Evolutionary conservation across 2,329 filamentous ascomycete species (phyloP).

Genomic region (Pestalotiopsis sp.): DNA sequence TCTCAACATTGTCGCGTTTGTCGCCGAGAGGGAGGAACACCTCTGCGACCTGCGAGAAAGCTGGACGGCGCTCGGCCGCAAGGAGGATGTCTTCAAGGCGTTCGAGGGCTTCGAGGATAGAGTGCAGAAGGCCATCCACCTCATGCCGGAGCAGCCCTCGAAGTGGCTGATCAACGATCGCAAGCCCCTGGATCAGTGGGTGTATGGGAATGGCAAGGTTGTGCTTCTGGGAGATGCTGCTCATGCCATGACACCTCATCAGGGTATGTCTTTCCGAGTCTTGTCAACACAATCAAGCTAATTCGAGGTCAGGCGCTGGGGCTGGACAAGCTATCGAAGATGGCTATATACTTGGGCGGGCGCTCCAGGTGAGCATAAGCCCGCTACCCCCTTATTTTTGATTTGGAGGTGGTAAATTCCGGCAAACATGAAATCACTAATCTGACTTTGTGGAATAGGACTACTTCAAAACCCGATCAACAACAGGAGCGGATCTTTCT

Average conservation of each 20-base stretch:
- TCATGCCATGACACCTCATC: conserved; percentile 45
- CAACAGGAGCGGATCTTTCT: background rate
- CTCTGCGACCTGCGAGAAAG: conserved; percentile 32
- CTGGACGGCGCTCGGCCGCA: conserved; percentile 31
- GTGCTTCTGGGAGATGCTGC: conserved; percentile 48
- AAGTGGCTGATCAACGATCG: conserved; percentile 9
- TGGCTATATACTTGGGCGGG: conserved; percentile 30
- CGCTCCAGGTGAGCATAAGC: conserved; percentile 19
- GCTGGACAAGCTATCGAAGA: conserved; percentile 44
- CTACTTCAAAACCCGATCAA: background rate
- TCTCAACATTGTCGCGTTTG: conserved; percentile 38
- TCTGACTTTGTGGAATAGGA: background rate
- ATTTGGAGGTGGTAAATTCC: no score
- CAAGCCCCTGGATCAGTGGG: conserved; percentile 5
- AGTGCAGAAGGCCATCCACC: conserved; percentile 1
- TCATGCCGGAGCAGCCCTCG: conserved; percentile 5
- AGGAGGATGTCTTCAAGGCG: conserved; percentile 12
- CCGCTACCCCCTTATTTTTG: conserved; percentile 16
- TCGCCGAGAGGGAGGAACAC: conserved; percentile 30
- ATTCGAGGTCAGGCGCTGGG: conserved; percentile 38
- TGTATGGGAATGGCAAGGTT: conserved; percentile 30
- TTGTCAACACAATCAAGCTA: background rate
- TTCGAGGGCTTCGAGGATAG: conserved; percentile 2
- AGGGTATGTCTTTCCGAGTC: background rate
- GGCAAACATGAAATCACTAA: conserved; percentile 16